Percentiles rank a stretch among this genome's conserved stretches.
Evolutionary conservation across 192 early-diverging fungal species (phyloP).

Genomic region (Rhizoclosmatium globosum): DNA sequence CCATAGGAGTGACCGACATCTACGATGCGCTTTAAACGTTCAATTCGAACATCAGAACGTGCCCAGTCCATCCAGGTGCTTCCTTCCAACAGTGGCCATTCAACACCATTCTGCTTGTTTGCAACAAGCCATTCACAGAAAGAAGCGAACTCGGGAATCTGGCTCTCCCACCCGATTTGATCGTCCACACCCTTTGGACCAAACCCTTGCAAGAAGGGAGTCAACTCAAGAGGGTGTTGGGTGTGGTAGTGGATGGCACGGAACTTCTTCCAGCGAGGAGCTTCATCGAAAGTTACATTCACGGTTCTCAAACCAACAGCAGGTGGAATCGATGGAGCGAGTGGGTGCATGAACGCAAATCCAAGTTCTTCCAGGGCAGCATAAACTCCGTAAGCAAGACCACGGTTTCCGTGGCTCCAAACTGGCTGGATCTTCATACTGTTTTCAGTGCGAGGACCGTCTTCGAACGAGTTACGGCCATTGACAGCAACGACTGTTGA

Average conservation of each 20-base stretch:
- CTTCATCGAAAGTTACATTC: background rate
- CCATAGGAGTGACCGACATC: conserved; percentile 29
- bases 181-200: conserved; percentile 16
- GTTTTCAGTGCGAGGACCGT: background rate
- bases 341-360: conserved; percentile 41
- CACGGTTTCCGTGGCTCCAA: conserved; percentile 39
- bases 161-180: conserved; percentile 25
- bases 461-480: conserved; percentile 20
- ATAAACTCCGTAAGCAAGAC: conserved; percentile 36
- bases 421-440: conserved; percentile 6
- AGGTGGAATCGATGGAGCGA: conserved; percentile 33
- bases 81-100: conserved; percentile 36
- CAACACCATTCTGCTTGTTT: conserved; percentile 37
- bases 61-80: conserved; percentile 30
- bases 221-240: conserved; percentile 37
- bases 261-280: conserved; percentile 35
- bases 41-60: conserved; percentile 21
- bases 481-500: conserved; percentile 17
- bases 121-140: conserved; percentile 38
- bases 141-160: conserved; percentile 29
- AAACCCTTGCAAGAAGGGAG: conserved; percentile 33
- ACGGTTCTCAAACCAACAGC: background rate
- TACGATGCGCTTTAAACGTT: conserved; percentile 16
- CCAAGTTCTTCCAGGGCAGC: conserved; percentile 40
- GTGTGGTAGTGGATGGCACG: conserved; percentile 41